Conservation (phyloP, 1,139 yeast species). For the Candida tetrigidarum region DNA sequence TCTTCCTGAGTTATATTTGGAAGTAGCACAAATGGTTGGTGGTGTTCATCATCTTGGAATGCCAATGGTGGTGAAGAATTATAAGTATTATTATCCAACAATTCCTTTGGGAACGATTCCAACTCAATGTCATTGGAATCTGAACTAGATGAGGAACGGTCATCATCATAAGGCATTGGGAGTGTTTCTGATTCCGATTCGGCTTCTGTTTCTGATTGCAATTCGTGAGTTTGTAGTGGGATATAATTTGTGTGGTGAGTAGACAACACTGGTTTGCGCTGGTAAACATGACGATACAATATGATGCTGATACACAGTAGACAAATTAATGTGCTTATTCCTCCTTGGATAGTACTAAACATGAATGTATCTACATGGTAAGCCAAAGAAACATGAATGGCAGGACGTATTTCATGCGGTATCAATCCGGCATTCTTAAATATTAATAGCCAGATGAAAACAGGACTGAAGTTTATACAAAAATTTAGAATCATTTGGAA, state of each 20-base stretch:
- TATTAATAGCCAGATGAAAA: slow-evolving; percentile 58
- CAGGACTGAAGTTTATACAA: slow-evolving; percentile 53
- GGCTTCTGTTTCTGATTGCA: neutral
- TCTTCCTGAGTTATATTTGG: slow-evolving; percentile 9
- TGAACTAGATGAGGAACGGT: neutral
- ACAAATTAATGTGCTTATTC: slow-evolving; percentile 20
- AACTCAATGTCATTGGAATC: slow-evolving; percentile 11
- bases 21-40: slow-evolving; percentile 9
- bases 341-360: slow-evolving; percentile 25
- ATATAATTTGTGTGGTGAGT: slow-evolving; percentile 6
- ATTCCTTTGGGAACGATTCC: slow-evolving; percentile 11
- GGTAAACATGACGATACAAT: slow-evolving; percentile 16
- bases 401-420: slow-evolving; percentile 59
- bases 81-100: neutral
- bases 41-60: slow-evolving; percentile 12
- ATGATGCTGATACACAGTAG: slow-evolving; percentile 19
- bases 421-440: slow-evolving; percentile 66
- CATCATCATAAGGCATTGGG: neutral
- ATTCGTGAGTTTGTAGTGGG: neutral
- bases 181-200: too few relatives aligned
- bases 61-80: slow-evolving; percentile 9
- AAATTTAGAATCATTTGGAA: slow-evolving; percentile 46
- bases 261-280: neutral
- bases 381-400: slow-evolving; percentile 53
- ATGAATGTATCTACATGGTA: slow-evolving; percentile 43